Evolutionary conservation across 1,284 basidiomycete species (phyloP).

Genomic region (Anthracocystis panici-leucophaei): DNA sequence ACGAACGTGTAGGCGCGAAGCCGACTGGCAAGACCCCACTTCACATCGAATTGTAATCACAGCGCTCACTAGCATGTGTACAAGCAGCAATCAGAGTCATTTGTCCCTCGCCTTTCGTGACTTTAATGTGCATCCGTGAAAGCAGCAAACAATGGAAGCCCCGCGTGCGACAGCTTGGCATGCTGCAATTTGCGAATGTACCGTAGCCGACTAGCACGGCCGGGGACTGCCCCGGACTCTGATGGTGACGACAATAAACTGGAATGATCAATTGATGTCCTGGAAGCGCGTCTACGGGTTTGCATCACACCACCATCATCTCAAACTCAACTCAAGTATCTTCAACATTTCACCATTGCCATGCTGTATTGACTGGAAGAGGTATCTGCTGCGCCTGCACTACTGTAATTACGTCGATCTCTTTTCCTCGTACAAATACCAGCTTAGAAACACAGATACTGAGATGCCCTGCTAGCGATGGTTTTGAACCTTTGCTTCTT

Average conservation of each 20-base stretch:
- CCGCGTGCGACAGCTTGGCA: background rate
- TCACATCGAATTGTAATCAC: conserved; percentile 24
- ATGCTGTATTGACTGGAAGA: no score
- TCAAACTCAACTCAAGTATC: no score
- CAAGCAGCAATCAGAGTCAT: background rate
- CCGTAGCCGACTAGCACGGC: conserved; percentile 14
- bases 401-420: background rate
- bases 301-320: no score
- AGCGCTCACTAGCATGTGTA: background rate
- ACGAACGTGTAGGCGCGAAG: conserved; percentile 17
- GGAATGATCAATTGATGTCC: no score
- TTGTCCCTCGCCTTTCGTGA: background rate
- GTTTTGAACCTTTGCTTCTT: conserved; percentile 25
- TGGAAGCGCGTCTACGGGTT: no score
- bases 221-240: no score
- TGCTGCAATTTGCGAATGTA: conserved; percentile 7
- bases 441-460: conserved; percentile 35
- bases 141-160: background rate
- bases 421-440: background rate
- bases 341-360: no score
- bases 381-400: no score
- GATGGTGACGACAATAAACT: no score
- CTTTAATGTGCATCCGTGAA: background rate
- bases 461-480: conserved; percentile 29
- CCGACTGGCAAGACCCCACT: conserved; percentile 23